These are phyloP conservation scores for Malus fusca DNA, from an alignment of 306 rosid species.

Conservation along the genomic window DNA sequence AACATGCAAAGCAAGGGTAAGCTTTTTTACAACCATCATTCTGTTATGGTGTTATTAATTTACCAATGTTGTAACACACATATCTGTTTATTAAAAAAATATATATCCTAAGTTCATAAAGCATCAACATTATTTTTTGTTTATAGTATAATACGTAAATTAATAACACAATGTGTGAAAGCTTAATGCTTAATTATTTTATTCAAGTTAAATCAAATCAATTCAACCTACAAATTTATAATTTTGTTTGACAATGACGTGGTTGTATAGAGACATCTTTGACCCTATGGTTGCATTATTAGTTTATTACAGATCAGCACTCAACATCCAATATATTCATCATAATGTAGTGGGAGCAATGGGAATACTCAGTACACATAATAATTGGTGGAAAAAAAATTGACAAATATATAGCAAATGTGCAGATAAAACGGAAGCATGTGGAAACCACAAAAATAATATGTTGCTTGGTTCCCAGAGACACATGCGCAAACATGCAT, in stretches of 20 bases:
- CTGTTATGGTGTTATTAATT: neutral
- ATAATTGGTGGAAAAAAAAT: neutral
- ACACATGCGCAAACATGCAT: conserved; percentile 1
- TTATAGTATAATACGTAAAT: no score
- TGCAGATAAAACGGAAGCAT: neutral
- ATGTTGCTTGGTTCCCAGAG: neutral
- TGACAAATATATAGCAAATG: neutral
- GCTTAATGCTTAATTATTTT: neutral
- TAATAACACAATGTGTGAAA: neutral
- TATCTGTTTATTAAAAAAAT: no score
- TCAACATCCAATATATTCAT: neutral
- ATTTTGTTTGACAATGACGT: neutral
- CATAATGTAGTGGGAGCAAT: neutral
- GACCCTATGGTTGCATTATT: neutral
- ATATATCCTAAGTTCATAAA: no score
- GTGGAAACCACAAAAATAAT: neutral
- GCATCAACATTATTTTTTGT: no score
- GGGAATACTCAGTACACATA: neutral
- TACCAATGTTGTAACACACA: no score
- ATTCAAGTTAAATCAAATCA: neutral
- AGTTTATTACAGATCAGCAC: neutral
- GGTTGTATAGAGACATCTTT: neutral
- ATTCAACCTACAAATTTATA: neutral
- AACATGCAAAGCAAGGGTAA: neutral
- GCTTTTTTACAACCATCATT: neutral